A percentile compares a stretch with the other conserved stretches of the same genome.
Evolutionary conservation across 2,329 filamentous ascomycete species (phyloP).

Genomic region (Neoarthrinium moseri): DNA sequence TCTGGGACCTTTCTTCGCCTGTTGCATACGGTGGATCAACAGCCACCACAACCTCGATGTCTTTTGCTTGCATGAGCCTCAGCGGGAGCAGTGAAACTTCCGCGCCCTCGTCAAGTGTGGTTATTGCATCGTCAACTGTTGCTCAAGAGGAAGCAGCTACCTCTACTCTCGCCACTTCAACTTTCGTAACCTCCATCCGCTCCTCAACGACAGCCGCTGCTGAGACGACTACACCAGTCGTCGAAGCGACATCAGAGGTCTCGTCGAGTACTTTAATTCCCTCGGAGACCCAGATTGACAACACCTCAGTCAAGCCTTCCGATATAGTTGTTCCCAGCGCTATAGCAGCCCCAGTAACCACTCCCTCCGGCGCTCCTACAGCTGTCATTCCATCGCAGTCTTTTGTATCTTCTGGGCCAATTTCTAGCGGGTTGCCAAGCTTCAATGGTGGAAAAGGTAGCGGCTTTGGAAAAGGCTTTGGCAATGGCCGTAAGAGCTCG

Average conservation of each 20-base stretch:
- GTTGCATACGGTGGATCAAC: conserved; percentile 17
- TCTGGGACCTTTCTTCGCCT: conserved; percentile 42
- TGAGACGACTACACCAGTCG: not conserved
- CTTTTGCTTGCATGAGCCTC: conserved; percentile 47
- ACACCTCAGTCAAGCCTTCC: not conserved
- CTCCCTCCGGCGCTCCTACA: too few species aligned
- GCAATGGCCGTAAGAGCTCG: too few species aligned
- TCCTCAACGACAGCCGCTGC: not conserved
- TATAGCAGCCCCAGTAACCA: not conserved
- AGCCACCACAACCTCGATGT: conserved; percentile 40
- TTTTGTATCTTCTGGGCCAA: too few species aligned
- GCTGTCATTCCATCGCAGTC: too few species aligned
- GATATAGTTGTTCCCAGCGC: not conserved
- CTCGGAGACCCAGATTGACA: not conserved
- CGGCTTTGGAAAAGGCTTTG: too few species aligned
- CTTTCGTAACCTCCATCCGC: not conserved
- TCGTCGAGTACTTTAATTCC: not conserved
- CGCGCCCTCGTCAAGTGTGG: not conserved
- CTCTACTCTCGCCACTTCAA: not conserved
- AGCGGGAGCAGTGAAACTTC: conserved; percentile 9
- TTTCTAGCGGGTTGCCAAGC: too few species aligned
- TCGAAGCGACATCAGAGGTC: not conserved
- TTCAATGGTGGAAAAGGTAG: too few species aligned
- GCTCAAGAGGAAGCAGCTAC: not conserved
- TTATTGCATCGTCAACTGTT: conserved; percentile 2